phyloP scores from a whole-genome alignment of 108 stramenopile genomes.

The Phaeodactylum tricornutum region DNA sequence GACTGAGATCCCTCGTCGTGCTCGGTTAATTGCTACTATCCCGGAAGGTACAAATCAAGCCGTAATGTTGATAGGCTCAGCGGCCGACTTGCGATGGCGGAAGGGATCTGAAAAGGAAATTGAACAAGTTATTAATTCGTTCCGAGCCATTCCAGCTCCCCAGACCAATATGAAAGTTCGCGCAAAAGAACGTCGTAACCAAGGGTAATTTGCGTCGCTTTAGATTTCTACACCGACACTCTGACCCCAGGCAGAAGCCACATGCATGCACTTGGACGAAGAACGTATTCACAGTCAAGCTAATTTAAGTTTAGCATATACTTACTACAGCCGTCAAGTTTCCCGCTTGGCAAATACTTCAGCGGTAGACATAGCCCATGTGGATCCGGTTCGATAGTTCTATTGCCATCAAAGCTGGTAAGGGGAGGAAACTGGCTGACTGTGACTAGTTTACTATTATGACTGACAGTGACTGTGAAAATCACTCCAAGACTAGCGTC shows the following conservation, averaged over 20 bases:
- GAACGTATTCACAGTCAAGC: no score
- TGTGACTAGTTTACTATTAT: no score
- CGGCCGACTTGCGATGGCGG: slow-evolving; percentile 51
- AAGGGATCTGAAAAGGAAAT: slow-evolving; percentile 42
- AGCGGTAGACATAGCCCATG: no score
- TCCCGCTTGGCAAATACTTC: no score
- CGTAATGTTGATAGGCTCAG: slow-evolving; percentile 64
- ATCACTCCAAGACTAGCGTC: no score
- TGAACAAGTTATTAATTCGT: slow-evolving; percentile 34
- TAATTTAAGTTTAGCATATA: no score
- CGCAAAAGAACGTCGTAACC: slow-evolving; percentile 29
- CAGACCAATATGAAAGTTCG: slow-evolving; percentile 47
- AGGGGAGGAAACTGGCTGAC: no score
- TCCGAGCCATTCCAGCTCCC: slow-evolving; percentile 54
- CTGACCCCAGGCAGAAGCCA: neutral
- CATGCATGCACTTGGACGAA: no score
- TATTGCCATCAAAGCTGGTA: no score
- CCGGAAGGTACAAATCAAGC: slow-evolving; percentile 58
- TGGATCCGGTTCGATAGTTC: no score
- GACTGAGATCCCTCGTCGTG: slow-evolving; percentile 67
- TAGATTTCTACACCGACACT: neutral
- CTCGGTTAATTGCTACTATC: slow-evolving; percentile 57
- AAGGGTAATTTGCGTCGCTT: neutral
- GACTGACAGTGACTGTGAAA: no score
- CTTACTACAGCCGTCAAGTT: no score